Conservation (phyloP, 2,329 filamentous ascomycete genomes). For the Aspergillus japonicus region DNA sequence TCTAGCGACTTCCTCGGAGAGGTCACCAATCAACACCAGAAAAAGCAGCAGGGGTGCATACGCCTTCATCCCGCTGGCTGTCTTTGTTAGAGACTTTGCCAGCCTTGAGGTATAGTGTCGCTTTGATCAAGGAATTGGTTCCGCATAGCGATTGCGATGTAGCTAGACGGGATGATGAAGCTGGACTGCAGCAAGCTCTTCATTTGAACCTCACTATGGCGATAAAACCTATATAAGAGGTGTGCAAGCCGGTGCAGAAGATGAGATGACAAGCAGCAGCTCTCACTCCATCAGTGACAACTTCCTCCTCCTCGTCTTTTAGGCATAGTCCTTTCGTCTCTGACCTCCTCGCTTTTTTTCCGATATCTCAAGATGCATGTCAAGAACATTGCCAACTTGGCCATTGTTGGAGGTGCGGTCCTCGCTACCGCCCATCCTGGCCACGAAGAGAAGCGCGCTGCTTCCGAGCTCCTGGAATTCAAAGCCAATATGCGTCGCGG, state of each 20-base stretch:
- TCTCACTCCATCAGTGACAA: not conserved
- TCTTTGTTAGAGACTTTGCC: not conserved
- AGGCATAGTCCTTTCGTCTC: not conserved
- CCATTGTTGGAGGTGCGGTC: not conserved
- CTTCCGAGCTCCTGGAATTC: slow-evolving; percentile 5
- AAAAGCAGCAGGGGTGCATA: not conserved
- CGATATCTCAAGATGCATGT: not conserved
- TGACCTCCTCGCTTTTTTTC: not conserved
- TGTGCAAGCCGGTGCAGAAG: not conserved
- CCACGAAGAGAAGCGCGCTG: slow-evolving; percentile 7
- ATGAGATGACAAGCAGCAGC: not conserved
- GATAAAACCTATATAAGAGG: not conserved
- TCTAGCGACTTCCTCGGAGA: not conserved
- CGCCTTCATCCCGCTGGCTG: not conserved
- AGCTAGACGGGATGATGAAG: not conserved
- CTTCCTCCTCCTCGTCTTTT: not conserved
- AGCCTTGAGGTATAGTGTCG: not conserved
- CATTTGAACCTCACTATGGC: not conserved
- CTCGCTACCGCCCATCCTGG: slow-evolving; percentile 8
- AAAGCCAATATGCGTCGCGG: slow-evolving; percentile 19
- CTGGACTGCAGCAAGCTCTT: not conserved
- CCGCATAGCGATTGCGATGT: not conserved
- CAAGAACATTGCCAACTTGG: slow-evolving; percentile 1
- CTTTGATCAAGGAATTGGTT: not conserved
- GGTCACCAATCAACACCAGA: not conserved